phyloP scores from a whole-genome alignment of 2,329 filamentous ascomycete species.

The Cordyceps pruinosa region DNA sequence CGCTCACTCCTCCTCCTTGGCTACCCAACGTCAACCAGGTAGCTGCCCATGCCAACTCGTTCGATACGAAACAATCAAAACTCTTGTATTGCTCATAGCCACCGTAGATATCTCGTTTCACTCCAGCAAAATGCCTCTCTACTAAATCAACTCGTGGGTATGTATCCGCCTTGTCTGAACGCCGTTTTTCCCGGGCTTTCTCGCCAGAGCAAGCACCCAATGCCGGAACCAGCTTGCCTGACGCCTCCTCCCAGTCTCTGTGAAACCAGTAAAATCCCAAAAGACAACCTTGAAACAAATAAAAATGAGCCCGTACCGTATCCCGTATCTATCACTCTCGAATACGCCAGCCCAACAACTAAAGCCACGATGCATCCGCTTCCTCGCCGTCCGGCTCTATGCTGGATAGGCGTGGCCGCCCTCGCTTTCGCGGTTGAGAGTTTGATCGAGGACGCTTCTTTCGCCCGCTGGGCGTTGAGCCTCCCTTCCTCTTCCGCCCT shows the following conservation, averaged over 20 bases:
- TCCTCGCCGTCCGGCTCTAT: constrained; percentile 32
- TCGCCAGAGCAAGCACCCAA: background rate
- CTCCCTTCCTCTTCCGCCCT: constrained; percentile 49
- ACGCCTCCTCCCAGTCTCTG: background rate
- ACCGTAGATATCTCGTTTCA: constrained; percentile 1
- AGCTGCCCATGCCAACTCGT: background rate
- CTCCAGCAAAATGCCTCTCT: constrained; percentile 5
- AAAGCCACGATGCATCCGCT: constrained; percentile 30
- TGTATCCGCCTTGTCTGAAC: constrained; percentile 6
- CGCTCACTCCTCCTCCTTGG: background rate
- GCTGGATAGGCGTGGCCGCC: constrained; percentile 44
- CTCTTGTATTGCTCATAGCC: background rate
- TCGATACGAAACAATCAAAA: background rate
- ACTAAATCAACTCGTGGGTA: constrained; percentile 4
- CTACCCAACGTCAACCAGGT: background rate
- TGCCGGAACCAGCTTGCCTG: background rate
- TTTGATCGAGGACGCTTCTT: constrained; percentile 53
- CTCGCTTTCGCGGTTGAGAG: constrained; percentile 43
- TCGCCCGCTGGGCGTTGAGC: constrained; percentile 42
- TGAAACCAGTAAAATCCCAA: background rate
- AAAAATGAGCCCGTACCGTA: background rate
- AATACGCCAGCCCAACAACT: background rate
- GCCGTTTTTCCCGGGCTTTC: background rate
- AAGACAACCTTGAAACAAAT: background rate
- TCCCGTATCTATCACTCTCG: background rate